These are phyloP conservation scores for Fusarium virguliforme DNA, from an alignment of 2,329 filamentous ascomycete species.

Conservation along the genomic window DNA sequence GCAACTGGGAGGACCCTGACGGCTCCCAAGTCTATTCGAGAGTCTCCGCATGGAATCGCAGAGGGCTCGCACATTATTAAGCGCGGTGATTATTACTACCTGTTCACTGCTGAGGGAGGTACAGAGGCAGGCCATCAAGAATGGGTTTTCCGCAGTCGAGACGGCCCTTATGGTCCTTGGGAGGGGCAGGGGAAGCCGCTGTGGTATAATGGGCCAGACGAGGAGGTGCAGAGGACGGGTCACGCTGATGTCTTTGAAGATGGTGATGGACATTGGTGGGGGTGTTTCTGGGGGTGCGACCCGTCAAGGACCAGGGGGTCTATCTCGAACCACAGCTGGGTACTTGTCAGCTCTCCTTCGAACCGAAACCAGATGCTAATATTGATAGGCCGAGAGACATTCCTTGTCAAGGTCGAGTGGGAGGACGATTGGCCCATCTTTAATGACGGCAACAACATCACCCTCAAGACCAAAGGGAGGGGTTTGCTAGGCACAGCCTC, in stretches of 20 bases:
- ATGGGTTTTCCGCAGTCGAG: conserved; percentile 65
- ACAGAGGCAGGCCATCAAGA: conserved; percentile 64
- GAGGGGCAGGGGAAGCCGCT: conserved; percentile 55
- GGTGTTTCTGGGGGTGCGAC: conserved; percentile 45
- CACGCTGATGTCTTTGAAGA: conserved; percentile 50
- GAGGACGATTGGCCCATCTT: conserved; percentile 48
- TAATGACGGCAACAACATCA: conserved; percentile 47
- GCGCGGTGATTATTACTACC: conserved; percentile 47
- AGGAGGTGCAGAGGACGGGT: conserved; percentile 63
- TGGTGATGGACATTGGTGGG: conserved; percentile 46
- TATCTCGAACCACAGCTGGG: conserved; percentile 48
- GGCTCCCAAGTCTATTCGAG: conserved; percentile 54
- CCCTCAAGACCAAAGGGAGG: conserved; percentile 40
- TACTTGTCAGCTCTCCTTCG: neutral
- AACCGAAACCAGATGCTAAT: conserved; percentile 5
- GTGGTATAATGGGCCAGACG: conserved; percentile 60
- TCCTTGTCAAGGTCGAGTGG: conserved; percentile 49
- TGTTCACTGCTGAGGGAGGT: conserved; percentile 49
- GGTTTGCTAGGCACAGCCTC: conserved; percentile 9
- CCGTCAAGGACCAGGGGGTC: conserved; percentile 21
- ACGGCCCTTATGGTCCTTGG: conserved; percentile 65
- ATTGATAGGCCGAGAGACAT: conserved; percentile 45
- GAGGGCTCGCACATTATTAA: conserved; percentile 58
- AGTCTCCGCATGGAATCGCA: conserved; percentile 60
- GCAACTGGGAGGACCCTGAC: conserved; percentile 60